Evolutionary conservation across 106 monocot genomes (phyloP), one percentile per base, ranked within the genome.

Genomic region (Cymbidium sinense): DNA sequence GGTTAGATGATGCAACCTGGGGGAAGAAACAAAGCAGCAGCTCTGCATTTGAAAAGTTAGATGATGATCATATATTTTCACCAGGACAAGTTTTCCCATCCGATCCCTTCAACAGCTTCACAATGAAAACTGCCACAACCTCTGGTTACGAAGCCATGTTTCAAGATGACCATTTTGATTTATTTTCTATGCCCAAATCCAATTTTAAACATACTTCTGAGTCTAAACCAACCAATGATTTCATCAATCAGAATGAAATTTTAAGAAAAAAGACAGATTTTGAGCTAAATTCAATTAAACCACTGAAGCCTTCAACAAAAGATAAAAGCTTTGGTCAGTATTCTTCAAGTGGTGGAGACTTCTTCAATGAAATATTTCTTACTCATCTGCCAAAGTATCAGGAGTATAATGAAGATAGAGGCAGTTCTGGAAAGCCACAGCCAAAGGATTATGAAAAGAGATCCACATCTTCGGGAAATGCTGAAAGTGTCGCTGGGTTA

Each of bases 161-260:
- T 82, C 79, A 80, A 79, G 86, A 78, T 58, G 77, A 86, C 17
- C 75, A 72, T 36, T 82, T 85, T 18, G 69, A 83, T 30, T 27
- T 64, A 5, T 73, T 78, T 51, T 19, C 67, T 28, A 37, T 29
- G 81, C 78, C 79, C 12, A 35, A 31, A 65, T 79, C 74, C 17
- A 79, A 43, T 50, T 74, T 50, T n/a, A 78, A 83, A 1, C 44
- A 35, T 43, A 35, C 34, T 37, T 58, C 11, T 7, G 76, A 64
- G 7, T 12, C 28, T 54, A 79, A 77, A 35, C 29, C 75, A 34
- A 74, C 43, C 29, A 69, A 8, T 6, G 36, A 58, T 18, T 73
- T 84, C 79, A 52, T 71, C 36, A 54, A 39, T 70, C 73, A 78
- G 30, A 76, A 34, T 52, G 58, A 84, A 75, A 52, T 50, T 52